phyloP scores from a whole-genome alignment of 2,329 filamentous ascomycete genomes.

The Colletotrichum truncatum region DNA sequence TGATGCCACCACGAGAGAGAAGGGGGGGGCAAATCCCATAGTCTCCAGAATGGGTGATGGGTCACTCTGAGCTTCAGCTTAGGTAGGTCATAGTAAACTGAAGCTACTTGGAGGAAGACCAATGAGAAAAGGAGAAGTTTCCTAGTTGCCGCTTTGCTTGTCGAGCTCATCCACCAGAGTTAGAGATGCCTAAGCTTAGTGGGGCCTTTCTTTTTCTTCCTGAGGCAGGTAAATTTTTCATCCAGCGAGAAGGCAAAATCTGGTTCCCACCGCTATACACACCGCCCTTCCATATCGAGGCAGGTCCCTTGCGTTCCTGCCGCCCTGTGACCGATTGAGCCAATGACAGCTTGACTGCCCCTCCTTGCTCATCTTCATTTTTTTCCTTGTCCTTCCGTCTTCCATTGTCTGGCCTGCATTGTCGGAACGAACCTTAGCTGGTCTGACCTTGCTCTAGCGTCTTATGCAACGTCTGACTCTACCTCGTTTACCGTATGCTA shows the following conservation, averaged over 20 bases:
- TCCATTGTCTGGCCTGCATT: conserved; percentile 10
- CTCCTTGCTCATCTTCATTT: conserved; percentile 2
- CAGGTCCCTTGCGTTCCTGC: conserved; percentile 28
- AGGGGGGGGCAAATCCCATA: too few relatives aligned
- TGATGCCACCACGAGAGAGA: neutral
- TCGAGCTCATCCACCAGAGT: too few relatives aligned
- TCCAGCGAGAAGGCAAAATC: conserved; percentile 3
- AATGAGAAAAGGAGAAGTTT: too few relatives aligned
- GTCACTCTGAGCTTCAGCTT: too few relatives aligned
- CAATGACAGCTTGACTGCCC: conserved; percentile 9
- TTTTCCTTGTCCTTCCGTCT: neutral
- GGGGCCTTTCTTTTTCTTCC: too few relatives aligned
- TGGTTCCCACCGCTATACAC: neutral
- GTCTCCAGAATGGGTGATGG: too few relatives aligned
- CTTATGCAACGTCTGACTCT: conserved; percentile 10
- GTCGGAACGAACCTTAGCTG: conserved; percentile 1
- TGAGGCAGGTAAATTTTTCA: conserved; percentile 1
- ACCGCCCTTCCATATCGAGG: conserved; percentile 30
- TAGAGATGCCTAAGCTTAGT: too few relatives aligned
- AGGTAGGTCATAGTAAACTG: too few relatives aligned
- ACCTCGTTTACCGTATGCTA: too few relatives aligned
- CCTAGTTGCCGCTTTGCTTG: too few relatives aligned
- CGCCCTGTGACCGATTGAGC: neutral
- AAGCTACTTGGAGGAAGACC: too few relatives aligned
- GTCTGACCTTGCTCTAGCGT: neutral